A percentile compares a stretch with the other conserved stretches of the same genome.
These are phyloP conservation scores for Penicillium sp. DNA, from an alignment of 2,329 filamentous ascomycete genomes.

Conservation along the genomic window DNA sequence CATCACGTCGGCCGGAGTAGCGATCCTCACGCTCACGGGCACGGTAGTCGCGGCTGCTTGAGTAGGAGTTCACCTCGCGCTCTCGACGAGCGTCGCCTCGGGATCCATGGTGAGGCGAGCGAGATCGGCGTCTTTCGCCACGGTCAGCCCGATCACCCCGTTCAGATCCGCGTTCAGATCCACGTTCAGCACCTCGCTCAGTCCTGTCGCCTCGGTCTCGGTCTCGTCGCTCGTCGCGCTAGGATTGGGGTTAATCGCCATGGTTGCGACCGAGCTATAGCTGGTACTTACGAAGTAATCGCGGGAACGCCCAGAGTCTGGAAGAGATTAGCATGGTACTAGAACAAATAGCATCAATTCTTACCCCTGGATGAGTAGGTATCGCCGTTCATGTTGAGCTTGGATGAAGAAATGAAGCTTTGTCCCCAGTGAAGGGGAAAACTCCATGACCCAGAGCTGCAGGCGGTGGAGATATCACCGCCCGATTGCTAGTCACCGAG, in stretches of 20 bases:
- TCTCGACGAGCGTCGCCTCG: slow-evolving; percentile 65
- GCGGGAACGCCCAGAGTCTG: slow-evolving; percentile 54
- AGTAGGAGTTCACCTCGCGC: slow-evolving; percentile 79
- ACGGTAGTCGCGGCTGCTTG: slow-evolving; percentile 86
- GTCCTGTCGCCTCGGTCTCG: slow-evolving; percentile 40
- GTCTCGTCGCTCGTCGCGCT: slow-evolving; percentile 51
- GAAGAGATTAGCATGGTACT: slow-evolving; percentile 25
- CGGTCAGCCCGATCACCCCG: slow-evolving; percentile 44
- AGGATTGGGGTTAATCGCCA: slow-evolving; percentile 21
- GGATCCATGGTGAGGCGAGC: slow-evolving; percentile 76
- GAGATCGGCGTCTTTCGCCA: slow-evolving; percentile 72
- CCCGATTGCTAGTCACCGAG: neutral
- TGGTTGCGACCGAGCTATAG: slow-evolving; percentile 4
- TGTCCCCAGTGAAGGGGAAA: slow-evolving; percentile 30
- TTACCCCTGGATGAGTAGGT: slow-evolving; percentile 76
- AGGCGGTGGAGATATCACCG: slow-evolving; percentile 27
- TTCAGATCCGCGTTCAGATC: slow-evolving; percentile 45
- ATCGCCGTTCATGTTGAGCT: slow-evolving; percentile 75
- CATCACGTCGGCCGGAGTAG: slow-evolving; percentile 71
- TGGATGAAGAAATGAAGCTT: slow-evolving; percentile 19
- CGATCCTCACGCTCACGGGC: slow-evolving; percentile 92
- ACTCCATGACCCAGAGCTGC: slow-evolving; percentile 29
- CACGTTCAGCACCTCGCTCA: slow-evolving; percentile 46
- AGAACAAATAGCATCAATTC: slow-evolving; percentile 18
- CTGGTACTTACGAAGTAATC: slow-evolving; percentile 52